Conservation (phyloP, 2,329 filamentous ascomycete genomes). For the Chrysoporthe cubensis region DNA sequence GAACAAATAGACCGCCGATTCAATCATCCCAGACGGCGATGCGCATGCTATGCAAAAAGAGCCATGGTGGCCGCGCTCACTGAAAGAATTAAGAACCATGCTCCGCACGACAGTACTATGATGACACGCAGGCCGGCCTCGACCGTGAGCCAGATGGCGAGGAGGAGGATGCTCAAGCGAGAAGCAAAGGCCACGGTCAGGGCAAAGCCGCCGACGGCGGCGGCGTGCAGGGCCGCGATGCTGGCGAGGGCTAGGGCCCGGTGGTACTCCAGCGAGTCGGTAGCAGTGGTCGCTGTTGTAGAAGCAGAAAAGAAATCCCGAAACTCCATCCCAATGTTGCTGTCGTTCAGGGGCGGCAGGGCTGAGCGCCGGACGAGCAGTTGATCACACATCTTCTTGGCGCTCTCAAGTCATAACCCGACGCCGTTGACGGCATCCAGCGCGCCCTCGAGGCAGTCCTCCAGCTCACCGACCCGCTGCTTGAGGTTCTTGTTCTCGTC, state of each 20-base stretch:
- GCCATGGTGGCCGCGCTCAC: constrained; percentile 3
- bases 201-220: constrained; percentile 3
- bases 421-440: constrained; percentile 63
- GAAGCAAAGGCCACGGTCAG: constrained; percentile 11
- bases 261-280: constrained; percentile 7
- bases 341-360: neutral
- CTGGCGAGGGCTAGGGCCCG: neutral
- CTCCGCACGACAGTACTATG: constrained; percentile 4
- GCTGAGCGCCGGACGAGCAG: constrained; percentile 16
- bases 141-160: constrained; percentile 4
- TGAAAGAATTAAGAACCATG: constrained; percentile 11
- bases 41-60: neutral
- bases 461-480: constrained; percentile 60
- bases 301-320: constrained; percentile 23
- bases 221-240: neutral
- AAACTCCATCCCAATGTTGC: constrained; percentile 20
- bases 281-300: constrained; percentile 1
- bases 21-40: neutral
- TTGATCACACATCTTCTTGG: constrained; percentile 17
- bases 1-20: constrained; percentile 1
- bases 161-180: constrained; percentile 8
- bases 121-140: constrained; percentile 8
- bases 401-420: constrained; percentile 41
- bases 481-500: constrained; percentile 68
- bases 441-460: constrained; percentile 63